Base-by-base conservation (phyloP, 2,329 filamentous ascomycete genomes). In the Claviceps digitariae region DNA sequence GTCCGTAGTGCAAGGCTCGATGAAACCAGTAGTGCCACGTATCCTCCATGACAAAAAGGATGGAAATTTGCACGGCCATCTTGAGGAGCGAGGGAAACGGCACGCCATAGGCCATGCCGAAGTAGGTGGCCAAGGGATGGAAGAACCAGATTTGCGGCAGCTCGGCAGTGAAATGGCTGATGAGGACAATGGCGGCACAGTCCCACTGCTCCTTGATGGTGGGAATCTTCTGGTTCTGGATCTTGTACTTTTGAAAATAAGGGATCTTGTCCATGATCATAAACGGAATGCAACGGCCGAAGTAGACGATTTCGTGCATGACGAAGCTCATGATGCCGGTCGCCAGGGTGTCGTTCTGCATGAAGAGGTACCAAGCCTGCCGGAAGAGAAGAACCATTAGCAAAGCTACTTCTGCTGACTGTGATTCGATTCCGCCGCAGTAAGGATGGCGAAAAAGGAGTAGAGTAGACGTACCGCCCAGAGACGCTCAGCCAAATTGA, bases 101-200 rank as follows among this genome's bases (percentile, higher is more conserved):
- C 49, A 95, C 87, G 57, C 82, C 81, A 59, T 87, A 95, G 55
- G 84, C 78, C 71, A 98, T 85, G 63, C 93, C 93, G 67, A 89
- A 90, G 72, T 82, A 95, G 67, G 90, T 88, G 55, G 91, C 91
- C 76, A 96, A 82, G 31, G 93, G 93, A 75, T 98, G 93, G 80
- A 98, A 98, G 63, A 97, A 81, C 91, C 91, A 97, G 69, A 97
- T 97, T 72, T 97, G 93, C 57, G 93, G 93, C 40, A 98, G 81
- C 72, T 98, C 93, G 69, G 96, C 93, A 60, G 93, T 97, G 72
- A 97, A 95, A 71, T 98, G 93, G 68, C 84, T 90, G 64, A 97
- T 75, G 59, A 98, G 85, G 58, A 98, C 93, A 60, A 96, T 83
- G 68, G 82, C 83, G 56, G 93, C 90, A 74, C 93, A 98, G 65